Conservation (phyloP, 345 rosid genomes). For the Ceriops zippeliana region DNA sequence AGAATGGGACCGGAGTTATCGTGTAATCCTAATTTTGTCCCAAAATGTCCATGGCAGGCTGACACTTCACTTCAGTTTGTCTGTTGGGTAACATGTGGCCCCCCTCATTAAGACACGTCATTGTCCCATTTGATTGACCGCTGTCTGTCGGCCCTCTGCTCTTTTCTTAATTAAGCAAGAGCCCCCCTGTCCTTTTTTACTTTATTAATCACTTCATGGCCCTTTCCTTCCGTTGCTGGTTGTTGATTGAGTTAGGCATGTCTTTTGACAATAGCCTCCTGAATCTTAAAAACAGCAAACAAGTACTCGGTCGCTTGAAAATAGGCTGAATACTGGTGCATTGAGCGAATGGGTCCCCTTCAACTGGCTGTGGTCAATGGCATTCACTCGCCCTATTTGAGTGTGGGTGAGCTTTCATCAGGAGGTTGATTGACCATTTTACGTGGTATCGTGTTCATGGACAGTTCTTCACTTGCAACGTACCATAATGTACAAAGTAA, state of each 20-base stretch:
- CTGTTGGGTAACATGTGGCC: not conserved
- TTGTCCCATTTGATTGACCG: constrained; percentile 14
- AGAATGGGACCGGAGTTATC: not conserved
- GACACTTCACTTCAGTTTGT: not conserved
- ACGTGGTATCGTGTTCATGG: not conserved
- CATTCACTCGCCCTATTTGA: not conserved
- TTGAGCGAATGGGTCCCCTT: not conserved
- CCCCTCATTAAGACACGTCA: constrained; percentile 12
- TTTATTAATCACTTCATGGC: constrained; percentile 7
- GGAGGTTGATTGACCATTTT: not conserved
- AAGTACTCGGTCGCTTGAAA: not conserved
- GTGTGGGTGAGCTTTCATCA: not conserved
- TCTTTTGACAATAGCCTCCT: constrained; percentile 13
- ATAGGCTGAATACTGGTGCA: not conserved
- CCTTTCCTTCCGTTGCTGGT: constrained; percentile 19
- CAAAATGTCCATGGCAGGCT: constrained; percentile 4
- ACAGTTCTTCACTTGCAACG: no score
- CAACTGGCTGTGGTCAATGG: constrained; percentile 1
- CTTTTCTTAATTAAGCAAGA: not conserved
- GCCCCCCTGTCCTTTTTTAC: not conserved
- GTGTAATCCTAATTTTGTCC: not conserved
- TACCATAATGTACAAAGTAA: no score
- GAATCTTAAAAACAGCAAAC: constrained; percentile 16
- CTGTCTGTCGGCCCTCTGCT: constrained; percentile 8
- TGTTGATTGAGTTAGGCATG: constrained; percentile 26